Evolutionary conservation across 31 red algal genomes (phyloP).

Genomic region (Odonthalia washingtoniensis): DNA sequence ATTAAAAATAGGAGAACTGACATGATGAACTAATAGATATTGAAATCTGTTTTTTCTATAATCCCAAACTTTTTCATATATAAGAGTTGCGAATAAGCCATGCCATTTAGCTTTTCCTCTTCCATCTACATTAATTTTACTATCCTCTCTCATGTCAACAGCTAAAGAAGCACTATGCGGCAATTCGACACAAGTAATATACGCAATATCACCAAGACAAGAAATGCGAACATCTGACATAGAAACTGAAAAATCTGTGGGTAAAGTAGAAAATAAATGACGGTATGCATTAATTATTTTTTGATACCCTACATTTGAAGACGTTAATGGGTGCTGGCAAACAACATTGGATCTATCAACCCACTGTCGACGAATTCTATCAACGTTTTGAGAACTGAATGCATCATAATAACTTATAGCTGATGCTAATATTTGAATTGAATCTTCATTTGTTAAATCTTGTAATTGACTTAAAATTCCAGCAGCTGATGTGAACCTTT

Average conservation of each 20-base stretch:
- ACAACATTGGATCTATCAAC: slow-evolving; percentile 11
- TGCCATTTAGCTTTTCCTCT: slow-evolving; percentile 26
- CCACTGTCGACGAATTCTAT: slow-evolving; percentile 37
- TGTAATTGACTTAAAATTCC: slow-evolving; percentile 25
- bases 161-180: slow-evolving; percentile 24
- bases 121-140: background rate
- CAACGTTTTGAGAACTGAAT: slow-evolving; percentile 41
- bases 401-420: slow-evolving; percentile 54
- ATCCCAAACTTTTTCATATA: slow-evolving; percentile 46
- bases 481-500: slow-evolving; percentile 37
- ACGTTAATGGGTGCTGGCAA: slow-evolving; percentile 53
- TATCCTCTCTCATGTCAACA: background rate
- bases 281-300: slow-evolving; percentile 22
- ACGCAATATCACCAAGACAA: slow-evolving; percentile 16
- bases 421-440: slow-evolving; percentile 38
- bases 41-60: background rate
- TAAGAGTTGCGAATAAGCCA: slow-evolving; percentile 33
- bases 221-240: slow-evolving; percentile 48
- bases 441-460: slow-evolving; percentile 43
- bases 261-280: slow-evolving; percentile 41
- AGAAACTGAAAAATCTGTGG: slow-evolving; percentile 27
- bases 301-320: slow-evolving; percentile 37
- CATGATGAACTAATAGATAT: slow-evolving; percentile 60
- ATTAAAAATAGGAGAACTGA: slow-evolving; percentile 38
- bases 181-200: slow-evolving; percentile 42